Evolutionary conservation across 2,329 filamentous ascomycete species (phyloP).

Genomic region (Curvularia lunata): DNA sequence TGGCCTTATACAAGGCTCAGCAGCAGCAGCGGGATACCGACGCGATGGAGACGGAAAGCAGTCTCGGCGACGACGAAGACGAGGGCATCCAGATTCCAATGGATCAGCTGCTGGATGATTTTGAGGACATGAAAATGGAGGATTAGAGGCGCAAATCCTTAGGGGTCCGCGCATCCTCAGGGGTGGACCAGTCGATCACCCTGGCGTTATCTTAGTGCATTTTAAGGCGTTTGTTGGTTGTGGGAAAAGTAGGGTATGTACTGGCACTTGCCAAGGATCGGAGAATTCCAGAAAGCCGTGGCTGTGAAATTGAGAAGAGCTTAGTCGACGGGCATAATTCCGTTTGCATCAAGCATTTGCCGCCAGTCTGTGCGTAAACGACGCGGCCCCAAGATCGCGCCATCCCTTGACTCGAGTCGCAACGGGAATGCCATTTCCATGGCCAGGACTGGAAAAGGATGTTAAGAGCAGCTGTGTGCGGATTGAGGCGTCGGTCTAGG

Average conservation of each 20-base stretch:
- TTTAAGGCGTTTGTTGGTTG: constrained; percentile 10
- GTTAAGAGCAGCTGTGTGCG: not conserved
- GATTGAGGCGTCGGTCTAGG: not conserved
- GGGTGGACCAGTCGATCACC: not conserved
- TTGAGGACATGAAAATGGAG: constrained; percentile 84
- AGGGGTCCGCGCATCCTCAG: not conserved
- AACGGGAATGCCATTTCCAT: not conserved
- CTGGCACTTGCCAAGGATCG: not conserved
- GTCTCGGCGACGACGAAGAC: constrained; percentile 60
- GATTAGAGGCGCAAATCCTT: constrained; percentile 26
- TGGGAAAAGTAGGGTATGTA: constrained; percentile 3
- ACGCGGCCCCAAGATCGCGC: not conserved
- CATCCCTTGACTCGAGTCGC: not conserved
- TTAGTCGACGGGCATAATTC: not conserved
- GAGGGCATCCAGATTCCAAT: constrained; percentile 61
- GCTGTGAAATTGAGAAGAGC: not conserved
- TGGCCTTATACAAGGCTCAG: constrained; percentile 82
- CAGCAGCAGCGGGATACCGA: constrained; percentile 63
- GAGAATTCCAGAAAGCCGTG: not conserved
- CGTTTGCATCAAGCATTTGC: not conserved
- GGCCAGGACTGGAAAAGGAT: not conserved
- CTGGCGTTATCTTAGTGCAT: constrained; percentile 14
- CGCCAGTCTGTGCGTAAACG: not conserved
- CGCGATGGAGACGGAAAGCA: constrained; percentile 70
- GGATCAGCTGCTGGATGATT: constrained; percentile 79